phyloP scores from a whole-genome alignment of 1,284 basidiomycete species.

The Vanrija pseudolonga region DNA sequence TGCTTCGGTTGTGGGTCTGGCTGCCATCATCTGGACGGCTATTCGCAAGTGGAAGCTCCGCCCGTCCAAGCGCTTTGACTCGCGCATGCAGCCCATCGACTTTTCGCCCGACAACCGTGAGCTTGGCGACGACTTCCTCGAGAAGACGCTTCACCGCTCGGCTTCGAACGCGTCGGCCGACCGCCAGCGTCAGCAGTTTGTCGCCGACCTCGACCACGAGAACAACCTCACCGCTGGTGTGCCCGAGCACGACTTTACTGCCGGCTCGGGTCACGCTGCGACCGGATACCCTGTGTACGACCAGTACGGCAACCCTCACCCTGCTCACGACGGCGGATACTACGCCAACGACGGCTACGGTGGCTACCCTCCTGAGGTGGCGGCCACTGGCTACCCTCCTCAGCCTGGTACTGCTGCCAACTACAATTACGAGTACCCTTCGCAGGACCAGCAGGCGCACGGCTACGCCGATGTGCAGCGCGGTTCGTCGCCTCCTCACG shows the following conservation, averaged over 20 bases:
- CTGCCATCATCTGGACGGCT: slow-evolving; percentile 73
- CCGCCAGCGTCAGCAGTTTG: slow-evolving; percentile 40
- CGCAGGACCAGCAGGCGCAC: neutral
- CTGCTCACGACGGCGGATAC: slow-evolving; percentile 14
- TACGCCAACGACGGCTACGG: slow-evolving; percentile 11
- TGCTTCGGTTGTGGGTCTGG: slow-evolving; percentile 63
- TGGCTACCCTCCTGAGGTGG: neutral
- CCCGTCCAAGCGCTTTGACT: slow-evolving; percentile 71
- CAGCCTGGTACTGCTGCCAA: no score
- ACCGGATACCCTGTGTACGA: slow-evolving; percentile 21
- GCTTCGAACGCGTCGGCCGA: slow-evolving; percentile 33
- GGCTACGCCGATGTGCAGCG: slow-evolving; percentile 43
- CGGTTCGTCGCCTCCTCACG: slow-evolving; percentile 19
- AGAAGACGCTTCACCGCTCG: slow-evolving; percentile 42
- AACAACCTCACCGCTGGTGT: slow-evolving; percentile 31
- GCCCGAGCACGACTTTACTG: slow-evolving; percentile 70
- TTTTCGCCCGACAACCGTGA: slow-evolving; percentile 70
- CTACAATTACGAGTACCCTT: neutral
- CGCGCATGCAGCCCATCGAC: slow-evolving; percentile 55
- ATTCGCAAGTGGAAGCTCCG: slow-evolving; percentile 89
- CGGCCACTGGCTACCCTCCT: slow-evolving; percentile 1
- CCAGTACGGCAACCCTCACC: slow-evolving; percentile 23
- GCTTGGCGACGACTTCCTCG: slow-evolving; percentile 29
- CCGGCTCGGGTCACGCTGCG: slow-evolving; percentile 52
- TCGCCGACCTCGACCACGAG: slow-evolving; percentile 37